Percentiles rank a stretch among this genome's conserved stretches.
These are phyloP conservation scores for Cadophora malorum DNA, from an alignment of 2,329 filamentous ascomycete species.

Conservation along the genomic window DNA sequence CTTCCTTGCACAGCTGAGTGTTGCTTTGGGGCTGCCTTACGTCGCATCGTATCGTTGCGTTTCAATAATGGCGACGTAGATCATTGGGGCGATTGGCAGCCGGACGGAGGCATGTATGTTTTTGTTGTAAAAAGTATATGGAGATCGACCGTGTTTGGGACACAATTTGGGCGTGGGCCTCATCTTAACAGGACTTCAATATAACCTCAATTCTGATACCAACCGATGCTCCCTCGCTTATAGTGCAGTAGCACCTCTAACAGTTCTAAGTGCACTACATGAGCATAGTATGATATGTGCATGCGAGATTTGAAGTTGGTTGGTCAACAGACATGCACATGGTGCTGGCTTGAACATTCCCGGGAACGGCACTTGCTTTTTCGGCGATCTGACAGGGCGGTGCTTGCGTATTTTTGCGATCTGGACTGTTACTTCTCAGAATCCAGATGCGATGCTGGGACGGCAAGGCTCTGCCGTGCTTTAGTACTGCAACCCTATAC, in stretches of 20 bases:
- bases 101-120: constrained; percentile 6
- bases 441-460: too few relatives aligned
- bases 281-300: background rate
- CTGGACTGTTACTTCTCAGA: background rate
- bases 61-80: constrained; percentile 5
- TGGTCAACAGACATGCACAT: background rate
- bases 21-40: background rate
- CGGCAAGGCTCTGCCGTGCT: background rate
- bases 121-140: constrained; percentile 8
- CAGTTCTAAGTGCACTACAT: too few relatives aligned
- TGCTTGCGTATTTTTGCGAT: constrained; percentile 1
- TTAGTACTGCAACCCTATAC: background rate
- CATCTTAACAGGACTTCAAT: constrained; percentile 11
- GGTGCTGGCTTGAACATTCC: background rate
- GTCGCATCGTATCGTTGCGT: background rate
- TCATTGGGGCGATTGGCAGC: background rate
- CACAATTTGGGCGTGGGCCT: background rate
- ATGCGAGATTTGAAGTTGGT: constrained; percentile 2
- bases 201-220: constrained; percentile 16
- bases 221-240: background rate
- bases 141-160: background rate
- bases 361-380: background rate
- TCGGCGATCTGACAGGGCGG: background rate
- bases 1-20: constrained; percentile 1
- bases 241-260: background rate